Conservation (phyloP, 768 basidiomycete species). For the Psilocybe sp. region DNA sequence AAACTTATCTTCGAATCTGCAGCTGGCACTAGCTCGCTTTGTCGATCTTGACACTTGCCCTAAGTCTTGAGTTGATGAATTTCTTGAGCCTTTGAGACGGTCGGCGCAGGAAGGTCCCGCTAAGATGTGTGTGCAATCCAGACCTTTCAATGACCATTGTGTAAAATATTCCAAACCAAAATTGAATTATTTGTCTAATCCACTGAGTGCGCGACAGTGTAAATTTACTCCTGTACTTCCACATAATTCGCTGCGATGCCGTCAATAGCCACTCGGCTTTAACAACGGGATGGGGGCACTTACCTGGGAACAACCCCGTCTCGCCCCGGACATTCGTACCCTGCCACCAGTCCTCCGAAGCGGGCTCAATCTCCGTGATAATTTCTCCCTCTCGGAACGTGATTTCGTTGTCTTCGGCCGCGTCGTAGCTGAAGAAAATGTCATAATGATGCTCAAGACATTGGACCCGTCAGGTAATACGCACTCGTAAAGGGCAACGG, state of each 20-base stretch:
- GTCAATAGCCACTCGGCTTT: background rate
- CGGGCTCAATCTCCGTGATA: slow-evolving; percentile 76
- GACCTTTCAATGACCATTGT: no score
- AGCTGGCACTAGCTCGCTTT: no score
- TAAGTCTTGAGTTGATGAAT: no score
- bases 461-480: slow-evolving; percentile 19
- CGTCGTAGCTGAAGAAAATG: slow-evolving; percentile 64
- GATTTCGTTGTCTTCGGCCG: slow-evolving; percentile 89
- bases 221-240: slow-evolving; percentile 28
- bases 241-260: slow-evolving; percentile 32
- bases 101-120: no score
- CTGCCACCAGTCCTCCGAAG: slow-evolving; percentile 89
- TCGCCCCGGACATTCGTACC: slow-evolving; percentile 57
- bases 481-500: slow-evolving; percentile 71
- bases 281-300: slow-evolving; percentile 16
- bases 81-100: no score
- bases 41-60: no score
- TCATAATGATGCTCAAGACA: background rate
- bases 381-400: slow-evolving; percentile 80
- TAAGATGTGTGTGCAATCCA: no score
- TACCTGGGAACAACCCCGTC: slow-evolving; percentile 76
- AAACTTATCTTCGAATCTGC: no score
- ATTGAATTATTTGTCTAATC: no score
- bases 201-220: background rate
- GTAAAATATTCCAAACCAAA: no score